These are phyloP conservation scores for Histomonas meleagridis DNA, from an alignment of 208 protist genomes.

Conservation along the genomic window DNA sequence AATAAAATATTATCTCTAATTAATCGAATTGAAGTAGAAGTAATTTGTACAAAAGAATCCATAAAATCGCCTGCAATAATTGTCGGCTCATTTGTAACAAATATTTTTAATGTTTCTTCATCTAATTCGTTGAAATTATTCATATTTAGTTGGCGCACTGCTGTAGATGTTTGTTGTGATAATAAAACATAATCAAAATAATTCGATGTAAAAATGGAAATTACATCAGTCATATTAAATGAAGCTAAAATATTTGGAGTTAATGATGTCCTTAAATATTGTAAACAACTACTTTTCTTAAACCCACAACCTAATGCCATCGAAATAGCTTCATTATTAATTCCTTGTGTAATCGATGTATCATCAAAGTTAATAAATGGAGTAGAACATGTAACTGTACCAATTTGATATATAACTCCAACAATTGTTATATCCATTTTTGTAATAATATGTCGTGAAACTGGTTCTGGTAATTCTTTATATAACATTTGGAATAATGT, in stretches of 20 bases:
- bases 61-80: background rate
- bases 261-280: background rate
- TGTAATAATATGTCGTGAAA: background rate
- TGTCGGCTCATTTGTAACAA: background rate
- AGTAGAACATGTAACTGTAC: background rate
- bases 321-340: background rate
- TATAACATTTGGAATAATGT: background rate
- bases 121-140: background rate
- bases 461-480: background rate
- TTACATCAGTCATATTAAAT: background rate
- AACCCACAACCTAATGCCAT: slow-evolving; percentile 1
- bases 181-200: background rate
- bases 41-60: background rate
- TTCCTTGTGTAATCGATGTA: background rate
- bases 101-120: background rate
- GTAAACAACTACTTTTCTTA: slow-evolving; percentile 5
- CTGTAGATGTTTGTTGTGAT: background rate
- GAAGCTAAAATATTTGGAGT: background rate
- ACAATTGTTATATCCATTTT: background rate
- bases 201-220: background rate
- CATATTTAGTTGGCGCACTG: background rate
- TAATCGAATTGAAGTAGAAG: background rate
- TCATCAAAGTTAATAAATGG: background rate
- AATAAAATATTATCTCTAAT: background rate
- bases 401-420: background rate